phyloP scores from a whole-genome alignment of 257 asterid species.

The Primulina eburnea region DNA sequence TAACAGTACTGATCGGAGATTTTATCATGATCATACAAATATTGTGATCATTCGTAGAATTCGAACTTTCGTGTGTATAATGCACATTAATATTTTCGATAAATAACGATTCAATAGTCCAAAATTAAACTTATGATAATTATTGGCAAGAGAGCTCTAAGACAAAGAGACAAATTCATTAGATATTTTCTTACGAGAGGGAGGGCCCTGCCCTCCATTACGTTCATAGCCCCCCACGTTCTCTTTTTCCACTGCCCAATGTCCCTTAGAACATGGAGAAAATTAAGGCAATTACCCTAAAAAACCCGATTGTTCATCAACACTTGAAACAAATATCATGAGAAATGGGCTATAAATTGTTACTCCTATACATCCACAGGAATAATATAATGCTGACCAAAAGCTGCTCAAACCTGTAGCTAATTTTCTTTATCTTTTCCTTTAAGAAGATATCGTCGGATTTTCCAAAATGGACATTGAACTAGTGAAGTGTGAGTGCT shows the following conservation, averaged over 20 bases:
- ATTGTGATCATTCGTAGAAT: too few relatives aligned
- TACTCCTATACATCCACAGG: not conserved
- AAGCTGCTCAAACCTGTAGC: not conserved
- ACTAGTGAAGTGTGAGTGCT: conserved; percentile 80
- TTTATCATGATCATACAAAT: too few relatives aligned
- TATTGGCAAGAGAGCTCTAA: not conserved
- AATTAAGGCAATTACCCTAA: conserved; percentile 43
- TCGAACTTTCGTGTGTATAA: too few relatives aligned
- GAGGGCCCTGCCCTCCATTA: conserved; percentile 21
- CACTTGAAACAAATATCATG: too few relatives aligned
- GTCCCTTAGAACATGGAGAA: conserved; percentile 81
- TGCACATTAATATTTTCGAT: not conserved
- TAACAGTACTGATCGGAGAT: too few relatives aligned
- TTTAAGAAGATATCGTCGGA: not conserved
- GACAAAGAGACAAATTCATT: not conserved
- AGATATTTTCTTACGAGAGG: not conserved
- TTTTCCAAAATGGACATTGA: conserved; percentile 58
- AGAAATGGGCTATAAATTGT: too few relatives aligned
- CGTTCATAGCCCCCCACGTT: conserved; percentile 21
- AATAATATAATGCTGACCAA: not conserved
- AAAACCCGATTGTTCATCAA: too few relatives aligned
- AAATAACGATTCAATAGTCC: too few relatives aligned
- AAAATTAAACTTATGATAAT: too few relatives aligned
- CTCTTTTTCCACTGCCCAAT: conserved; percentile 62
- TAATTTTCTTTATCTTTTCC: not conserved